phyloP scores from a whole-genome alignment of 768 basidiomycete genomes.

The Filobasidium floriforme region DNA sequence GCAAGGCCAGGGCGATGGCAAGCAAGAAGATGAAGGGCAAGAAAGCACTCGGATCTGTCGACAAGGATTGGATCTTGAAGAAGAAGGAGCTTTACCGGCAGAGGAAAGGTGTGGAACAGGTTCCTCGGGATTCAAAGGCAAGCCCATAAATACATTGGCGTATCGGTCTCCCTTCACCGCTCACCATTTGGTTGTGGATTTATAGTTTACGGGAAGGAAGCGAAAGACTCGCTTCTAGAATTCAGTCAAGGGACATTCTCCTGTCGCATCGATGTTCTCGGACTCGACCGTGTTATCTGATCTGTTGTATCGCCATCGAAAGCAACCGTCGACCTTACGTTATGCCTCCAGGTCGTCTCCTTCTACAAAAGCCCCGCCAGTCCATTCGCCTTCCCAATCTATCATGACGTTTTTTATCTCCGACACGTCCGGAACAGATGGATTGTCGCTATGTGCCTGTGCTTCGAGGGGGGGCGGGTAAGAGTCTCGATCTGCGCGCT shows the following conservation, averaged over 20 bases:
- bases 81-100: conserved; percentile 67
- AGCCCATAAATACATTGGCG: background rate
- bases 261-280: background rate
- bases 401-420: background rate
- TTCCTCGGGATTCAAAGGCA: conserved; percentile 51
- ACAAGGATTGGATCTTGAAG: conserved; percentile 85
- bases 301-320: background rate
- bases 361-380: background rate
- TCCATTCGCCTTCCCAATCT: conserved; percentile 9
- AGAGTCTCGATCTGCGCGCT: too few relatives aligned
- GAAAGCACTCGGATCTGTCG: conserved; percentile 50
- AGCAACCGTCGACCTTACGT: background rate
- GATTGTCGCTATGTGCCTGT: too few relatives aligned
- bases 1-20: conserved; percentile 57
- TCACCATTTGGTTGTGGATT: background rate
- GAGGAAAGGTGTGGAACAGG: conserved; percentile 49
- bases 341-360: background rate
- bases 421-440: too few relatives aligned
- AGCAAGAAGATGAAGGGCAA: conserved; percentile 62
- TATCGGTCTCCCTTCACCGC: background rate
- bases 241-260: conserved; percentile 27
- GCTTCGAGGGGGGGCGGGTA: too few relatives aligned
- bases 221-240: conserved; percentile 64
- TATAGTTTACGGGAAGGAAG: conserved; percentile 78
- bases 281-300: background rate